Evolutionary conservation across 2,329 filamentous ascomycete genomes (phyloP), one percentile per base, ranked within the genome.

Genomic region (Cladorrhinum sp.): DNA sequence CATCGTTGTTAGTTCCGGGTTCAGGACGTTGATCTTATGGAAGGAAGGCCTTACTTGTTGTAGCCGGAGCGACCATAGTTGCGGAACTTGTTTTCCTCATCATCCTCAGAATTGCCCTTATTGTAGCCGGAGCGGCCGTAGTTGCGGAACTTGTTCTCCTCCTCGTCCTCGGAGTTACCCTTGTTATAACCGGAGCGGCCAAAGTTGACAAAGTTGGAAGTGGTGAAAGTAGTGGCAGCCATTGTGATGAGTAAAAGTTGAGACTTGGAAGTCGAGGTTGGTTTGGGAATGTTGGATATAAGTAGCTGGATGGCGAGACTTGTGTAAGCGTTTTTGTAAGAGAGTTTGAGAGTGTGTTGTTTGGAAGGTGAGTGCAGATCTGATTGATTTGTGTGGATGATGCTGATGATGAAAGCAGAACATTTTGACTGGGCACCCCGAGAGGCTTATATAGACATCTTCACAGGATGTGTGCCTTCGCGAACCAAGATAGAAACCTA

Each of bases 101-200:
- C 73, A 22, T 75, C 72, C 50, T 75, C 72, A 55, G 74, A 74
- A 65, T 69, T 69, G 64, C 51, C 64, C 70, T 71, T 66, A 62
- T 67, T 69, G 66, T 68, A 69, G 53, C 67, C 67, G 27, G 68
- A 68, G 59, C 68, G 69, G 61, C 67, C 67, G 53, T 66, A 70
- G 65, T 68, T 65, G 61, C 62, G 45, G 50, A 67, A 62, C 66
- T 70, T 71, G 62, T 68, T 67, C 53, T 71, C 66, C 57, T 72
- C 65, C 23, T 69, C 69, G 20, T 70, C 69, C 29, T 70, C 68
- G n/a, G 62, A 63, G 65, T 65, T 68, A 55, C 65, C 67, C 62
- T 76, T 78, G 75, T 80, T 81, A 74, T 80, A 80, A 64, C 78
- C 78, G 56, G 74, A 76, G 63, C 78, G 78, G 70, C 79, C 78